Evolutionary conservation across 371 early-diverging fungal genomes (phyloP).

Genomic region (Batkoa obscura): DNA sequence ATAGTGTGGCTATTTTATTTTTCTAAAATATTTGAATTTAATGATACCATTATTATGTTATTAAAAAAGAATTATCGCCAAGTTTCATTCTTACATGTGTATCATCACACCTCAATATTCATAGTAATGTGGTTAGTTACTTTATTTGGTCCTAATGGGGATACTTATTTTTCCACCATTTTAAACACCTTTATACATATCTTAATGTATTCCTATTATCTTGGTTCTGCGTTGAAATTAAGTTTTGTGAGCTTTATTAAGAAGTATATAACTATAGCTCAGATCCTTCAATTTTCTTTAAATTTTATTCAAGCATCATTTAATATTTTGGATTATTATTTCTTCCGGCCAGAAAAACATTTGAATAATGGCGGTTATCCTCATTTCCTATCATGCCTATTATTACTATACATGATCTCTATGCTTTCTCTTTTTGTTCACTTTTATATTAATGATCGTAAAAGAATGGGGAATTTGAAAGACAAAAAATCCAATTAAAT

Average conservation of each 20-base stretch:
- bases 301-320: conserved; percentile 30
- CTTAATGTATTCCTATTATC: conserved; percentile 42
- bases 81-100: conserved; percentile 41
- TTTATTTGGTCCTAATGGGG: conserved; percentile 31
- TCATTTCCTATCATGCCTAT: conserved; percentile 18
- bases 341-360: conserved; percentile 8
- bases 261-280: conserved; percentile 30
- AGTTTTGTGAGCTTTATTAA: conserved; percentile 26
- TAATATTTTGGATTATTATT: conserved; percentile 16
- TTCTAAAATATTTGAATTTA: conserved; percentile 35
- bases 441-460: conserved; percentile 21
- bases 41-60: conserved; percentile 42
- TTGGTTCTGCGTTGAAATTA: conserved; percentile 19
- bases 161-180: conserved; percentile 35
- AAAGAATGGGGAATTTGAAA: not conserved
- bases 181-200: conserved; percentile 41
- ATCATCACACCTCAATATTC: conserved; percentile 42
- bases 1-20: conserved; percentile 32
- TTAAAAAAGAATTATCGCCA: conserved; percentile 41
- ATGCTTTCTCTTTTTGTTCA: conserved; percentile 39
- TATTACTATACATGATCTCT: conserved; percentile 38
- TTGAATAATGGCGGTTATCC: conserved; percentile 17
- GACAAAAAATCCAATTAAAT: too few relatives aligned
- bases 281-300: conserved; percentile 37
- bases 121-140: conserved; percentile 35